Percentiles rank a stretch among this genome's conserved stretches.
These are phyloP conservation scores for Lithocarpus polystachyus DNA, from an alignment of 306 rosid genomes.

Conservation along the genomic window DNA sequence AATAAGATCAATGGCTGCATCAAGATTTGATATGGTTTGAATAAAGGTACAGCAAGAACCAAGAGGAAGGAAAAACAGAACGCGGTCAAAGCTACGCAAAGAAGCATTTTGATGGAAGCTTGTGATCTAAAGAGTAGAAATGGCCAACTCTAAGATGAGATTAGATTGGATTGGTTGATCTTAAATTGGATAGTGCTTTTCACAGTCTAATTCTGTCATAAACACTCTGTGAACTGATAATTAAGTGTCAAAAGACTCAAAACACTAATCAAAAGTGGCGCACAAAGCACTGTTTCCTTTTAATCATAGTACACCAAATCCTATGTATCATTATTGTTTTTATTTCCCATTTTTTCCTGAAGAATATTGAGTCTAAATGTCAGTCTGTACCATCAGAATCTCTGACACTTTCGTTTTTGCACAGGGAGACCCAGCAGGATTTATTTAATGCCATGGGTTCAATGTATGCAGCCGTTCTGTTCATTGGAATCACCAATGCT, in stretches of 20 bases:
- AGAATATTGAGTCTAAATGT: background rate
- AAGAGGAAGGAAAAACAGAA: background rate
- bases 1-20: background rate
- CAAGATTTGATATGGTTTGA: background rate
- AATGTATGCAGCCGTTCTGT: conserved; percentile 80
- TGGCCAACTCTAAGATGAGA: background rate
- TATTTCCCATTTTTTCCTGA: background rate
- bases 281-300: background rate
- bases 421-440: conserved; percentile 86
- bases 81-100: background rate
- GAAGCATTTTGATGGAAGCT: background rate
- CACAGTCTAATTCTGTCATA: background rate
- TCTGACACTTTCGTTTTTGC: background rate
- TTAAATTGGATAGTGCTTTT: background rate
- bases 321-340: background rate
- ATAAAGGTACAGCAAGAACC: background rate
- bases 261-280: background rate
- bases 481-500: conserved; percentile 87
- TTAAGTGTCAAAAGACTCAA: background rate
- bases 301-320: background rate
- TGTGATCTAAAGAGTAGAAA: background rate
- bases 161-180: background rate
- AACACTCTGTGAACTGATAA: background rate
- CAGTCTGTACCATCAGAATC: conserved; percentile 6
- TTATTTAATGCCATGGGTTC: conserved; percentile 97